Base-by-base conservation (phyloP, 2,329 filamentous ascomycete species). In the Lecanoromycetidae sp. region DNA sequence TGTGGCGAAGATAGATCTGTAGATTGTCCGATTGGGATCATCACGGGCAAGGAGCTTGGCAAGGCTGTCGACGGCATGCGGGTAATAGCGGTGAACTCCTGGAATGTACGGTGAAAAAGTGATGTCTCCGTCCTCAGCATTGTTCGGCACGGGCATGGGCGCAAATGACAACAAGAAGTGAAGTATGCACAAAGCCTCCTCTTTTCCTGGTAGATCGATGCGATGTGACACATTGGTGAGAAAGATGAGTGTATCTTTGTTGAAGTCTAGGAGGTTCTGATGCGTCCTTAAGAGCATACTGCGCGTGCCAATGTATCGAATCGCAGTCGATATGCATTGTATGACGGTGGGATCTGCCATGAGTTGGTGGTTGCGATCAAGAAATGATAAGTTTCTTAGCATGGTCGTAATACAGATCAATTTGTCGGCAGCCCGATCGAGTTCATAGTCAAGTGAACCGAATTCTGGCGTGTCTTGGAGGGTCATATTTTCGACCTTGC, bases 151-250 rank as follows among this genome's bases (percentile, higher is more conserved):
- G 1, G 88, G 86, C 19, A 77, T 75, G 0, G 91, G 91, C 1
- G 87, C 85, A 65, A 98, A 98, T 2, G 90, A 80, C 42, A 96
- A 71, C 23, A 98, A 71, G 63, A 98, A 94, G 60, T 94, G 83
- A 32, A 98, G 69, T 5, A 96, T 71, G 57, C 84, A 87, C 32
- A 87, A 71, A 0, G 88, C 88, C 60, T 96, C 88, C 59, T 96
- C 88, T 53, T 84, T 81, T 17, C 82, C 82, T 1, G 87, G 83
- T 32, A 98, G 71, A 59, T 90, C 82, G 44, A 96, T 76, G 8
- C 78, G 76, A 38, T 84, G 79, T 6, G 87, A 80, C 39, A 93
- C 78, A 62, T 98, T 96, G 48, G 90, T 95, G 46, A 98, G 71
- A 55, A 94, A 79, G 13, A 87, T 82, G 49, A 96, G 78, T 25